Conservation (phyloP, 495 filamentous ascomycete genomes). For the Penicillium pulvis region DNA sequence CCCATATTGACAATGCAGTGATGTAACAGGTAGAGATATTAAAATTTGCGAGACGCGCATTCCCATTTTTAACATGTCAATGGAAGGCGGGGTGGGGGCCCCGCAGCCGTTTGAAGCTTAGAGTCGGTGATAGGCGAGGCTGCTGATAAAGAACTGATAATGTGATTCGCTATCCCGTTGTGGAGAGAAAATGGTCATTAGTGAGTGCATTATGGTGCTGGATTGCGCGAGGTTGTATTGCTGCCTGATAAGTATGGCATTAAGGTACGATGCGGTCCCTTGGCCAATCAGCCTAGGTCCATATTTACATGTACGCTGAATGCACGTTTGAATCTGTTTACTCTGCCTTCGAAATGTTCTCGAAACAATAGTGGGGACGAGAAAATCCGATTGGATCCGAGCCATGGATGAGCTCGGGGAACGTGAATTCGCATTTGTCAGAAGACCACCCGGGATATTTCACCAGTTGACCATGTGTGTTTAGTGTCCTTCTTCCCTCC, state of each 20-base stretch:
- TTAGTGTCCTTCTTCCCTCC: no score
- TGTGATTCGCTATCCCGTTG: not conserved
- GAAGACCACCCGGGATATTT: no score
- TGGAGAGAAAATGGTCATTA: not conserved
- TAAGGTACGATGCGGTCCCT: not conserved
- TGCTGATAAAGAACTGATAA: not conserved
- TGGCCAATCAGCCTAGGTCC: no score
- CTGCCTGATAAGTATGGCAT: not conserved
- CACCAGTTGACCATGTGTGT: no score
- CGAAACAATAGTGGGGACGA: no score
- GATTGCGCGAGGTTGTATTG: slow-evolving; percentile 1
- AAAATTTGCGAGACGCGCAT: not conserved
- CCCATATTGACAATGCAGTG: slow-evolving; percentile 37
- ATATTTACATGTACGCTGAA: no score
- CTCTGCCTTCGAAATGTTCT: no score
- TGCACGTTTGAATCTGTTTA: no score
- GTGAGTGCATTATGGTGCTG: slow-evolving; percentile 3
- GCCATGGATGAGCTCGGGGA: no score
- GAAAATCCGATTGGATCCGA: no score
- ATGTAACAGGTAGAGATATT: not conserved
- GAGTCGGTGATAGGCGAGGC: not conserved
- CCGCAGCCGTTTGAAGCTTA: not conserved
- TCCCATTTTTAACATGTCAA: not conserved
- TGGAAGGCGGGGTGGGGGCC: not conserved
- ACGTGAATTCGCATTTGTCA: no score